A percentile compares a stretch with the other conserved stretches of the same genome.
phyloP scores from a whole-genome alignment of 2,329 filamentous ascomycete species.

The Tolypocladium nubicola region DNA sequence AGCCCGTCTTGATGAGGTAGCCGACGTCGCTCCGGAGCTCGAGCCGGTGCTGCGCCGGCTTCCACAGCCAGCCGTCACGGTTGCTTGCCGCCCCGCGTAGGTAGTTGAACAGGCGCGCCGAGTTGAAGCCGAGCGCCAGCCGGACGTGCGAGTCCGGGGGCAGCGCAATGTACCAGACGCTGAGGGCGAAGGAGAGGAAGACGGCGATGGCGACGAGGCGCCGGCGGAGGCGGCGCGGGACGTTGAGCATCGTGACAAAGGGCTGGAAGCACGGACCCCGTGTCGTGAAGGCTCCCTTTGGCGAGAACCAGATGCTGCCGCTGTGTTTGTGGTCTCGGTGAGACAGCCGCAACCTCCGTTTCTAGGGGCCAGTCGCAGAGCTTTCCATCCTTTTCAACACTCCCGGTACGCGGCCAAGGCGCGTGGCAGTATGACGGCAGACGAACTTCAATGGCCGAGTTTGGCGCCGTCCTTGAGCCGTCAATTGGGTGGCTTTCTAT shows the following conservation, averaged over 20 bases:
- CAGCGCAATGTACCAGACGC: constrained; percentile 16
- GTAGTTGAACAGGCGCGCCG: constrained; percentile 17
- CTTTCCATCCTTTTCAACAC: neutral
- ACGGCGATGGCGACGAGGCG: constrained; percentile 13
- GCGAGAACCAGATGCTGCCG: neutral
- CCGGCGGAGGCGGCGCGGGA: constrained; percentile 17
- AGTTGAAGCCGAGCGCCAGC: constrained; percentile 23
- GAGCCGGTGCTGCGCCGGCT: constrained; percentile 28
- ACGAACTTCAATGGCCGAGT: neutral
- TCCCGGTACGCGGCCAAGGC: neutral
- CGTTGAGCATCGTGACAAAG: constrained; percentile 4
- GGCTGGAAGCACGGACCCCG: neutral
- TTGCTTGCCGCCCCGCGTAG: constrained; percentile 16
- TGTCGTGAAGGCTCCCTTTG: neutral
- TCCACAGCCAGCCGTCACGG: constrained; percentile 31
- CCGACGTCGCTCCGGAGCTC: constrained; percentile 35
- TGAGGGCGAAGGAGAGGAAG: constrained; percentile 13
- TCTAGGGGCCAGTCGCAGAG: neutral
- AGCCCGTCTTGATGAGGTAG: constrained; percentile 45
- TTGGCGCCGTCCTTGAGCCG: neutral
- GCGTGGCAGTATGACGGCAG: neutral
- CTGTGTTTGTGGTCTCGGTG: neutral
- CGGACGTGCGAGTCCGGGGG: constrained; percentile 22
- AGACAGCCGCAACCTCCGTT: neutral
- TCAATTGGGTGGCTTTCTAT: neutral